A percentile compares a stretch with the other conserved stretches of the same genome.
These are phyloP conservation scores for Terana coerulea DNA, from an alignment of 768 basidiomycete genomes.

Conservation along the genomic window DNA sequence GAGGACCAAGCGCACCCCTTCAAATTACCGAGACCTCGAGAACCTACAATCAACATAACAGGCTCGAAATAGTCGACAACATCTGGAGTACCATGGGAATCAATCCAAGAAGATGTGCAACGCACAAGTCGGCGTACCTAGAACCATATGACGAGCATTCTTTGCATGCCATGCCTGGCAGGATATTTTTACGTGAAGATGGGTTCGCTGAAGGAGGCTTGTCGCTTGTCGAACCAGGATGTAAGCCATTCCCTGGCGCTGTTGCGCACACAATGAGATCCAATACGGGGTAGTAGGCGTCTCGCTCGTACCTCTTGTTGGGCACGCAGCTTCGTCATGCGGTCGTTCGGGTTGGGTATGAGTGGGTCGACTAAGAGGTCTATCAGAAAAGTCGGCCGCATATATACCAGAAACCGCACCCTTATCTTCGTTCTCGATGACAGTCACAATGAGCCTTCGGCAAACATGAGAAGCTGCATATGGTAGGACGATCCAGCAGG, in stretches of 20 bases:
- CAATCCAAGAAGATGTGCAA: not conserved
- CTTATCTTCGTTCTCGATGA: slow-evolving; percentile 91
- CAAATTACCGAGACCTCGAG: slow-evolving; percentile 82
- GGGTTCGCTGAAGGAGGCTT: slow-evolving; percentile 85
- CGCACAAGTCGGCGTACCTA: slow-evolving; percentile 42
- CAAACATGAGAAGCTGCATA: slow-evolving; percentile 3
- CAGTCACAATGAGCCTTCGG: slow-evolving; percentile 73
- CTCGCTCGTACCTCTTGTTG: slow-evolving; percentile 80
- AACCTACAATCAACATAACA: slow-evolving; percentile 91
- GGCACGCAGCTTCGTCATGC: slow-evolving; percentile 72
- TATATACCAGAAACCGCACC: slow-evolving; percentile 40
- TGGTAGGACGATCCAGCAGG: not conserved
- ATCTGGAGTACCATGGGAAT: slow-evolving; percentile 41
- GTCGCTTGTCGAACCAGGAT: slow-evolving; percentile 89
- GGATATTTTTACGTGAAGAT: slow-evolving; percentile 76
- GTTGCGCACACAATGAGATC: too few relatives aligned
- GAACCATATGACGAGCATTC: slow-evolving; percentile 84
- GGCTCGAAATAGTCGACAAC: slow-evolving; percentile 86
- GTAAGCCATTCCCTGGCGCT: slow-evolving; percentile 88
- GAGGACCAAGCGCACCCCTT: slow-evolving; percentile 63
- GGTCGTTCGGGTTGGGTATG: slow-evolving; percentile 69
- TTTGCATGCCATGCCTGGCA: slow-evolving; percentile 99
- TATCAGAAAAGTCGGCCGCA: slow-evolving; percentile 3
- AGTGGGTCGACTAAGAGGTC: slow-evolving; percentile 70
- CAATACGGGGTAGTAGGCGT: too few relatives aligned